Base-by-base conservation (phyloP, 1,284 basidiomycete genomes). In the Fomitopsis palustris region DNA sequence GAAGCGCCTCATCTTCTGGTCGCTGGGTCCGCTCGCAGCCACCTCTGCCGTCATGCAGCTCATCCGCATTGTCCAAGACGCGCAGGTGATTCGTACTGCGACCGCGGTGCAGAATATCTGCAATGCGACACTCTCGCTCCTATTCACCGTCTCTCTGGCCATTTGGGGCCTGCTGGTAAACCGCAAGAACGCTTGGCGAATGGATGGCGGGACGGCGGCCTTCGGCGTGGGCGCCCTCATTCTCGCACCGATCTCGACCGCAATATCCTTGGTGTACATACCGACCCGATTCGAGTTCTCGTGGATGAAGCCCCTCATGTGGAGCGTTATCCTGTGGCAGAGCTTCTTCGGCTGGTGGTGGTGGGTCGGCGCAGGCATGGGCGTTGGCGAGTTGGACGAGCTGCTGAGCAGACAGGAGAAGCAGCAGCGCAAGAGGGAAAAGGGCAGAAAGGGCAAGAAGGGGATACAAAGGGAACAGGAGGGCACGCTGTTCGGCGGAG, bases 91-190 rank as follows among this genome's bases (percentile, higher is more conserved):
- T 37, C 77, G 80, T 59, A 75, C 94, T 45, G 87, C 93, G 53
- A 85, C 87, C 59, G 90, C 91, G 29, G 86, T 96, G 29, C 88
- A 92, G 58, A 97, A 97, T 76, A 90, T 98, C 61, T 96, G 95
- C 83, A 97, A 97, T 72, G 94, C 93, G 4, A 93, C 96, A 0
- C 85, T 99, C 23, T 93, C 95, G 19, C 82, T 99, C 54, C 87
- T 99, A 57, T 99, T 98, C 77, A 95, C 94, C 4, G 78, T 85
- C 47, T 87, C 93, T 1, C 87, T 99, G 56, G 80, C 95, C 69
- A 87, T 98, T 62, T 99, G 96, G 96, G 97, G 96, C 42, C 81
- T 92, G 61, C 75, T 94, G 56, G 86, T 99, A 65, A 98, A 98
- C 70, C 85, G 95, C 31, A 81, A 86, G 54, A 86, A 94, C 57